Conservation (phyloP, 2,329 filamentous ascomycete genomes). For the Fusarium veterinarium region DNA sequence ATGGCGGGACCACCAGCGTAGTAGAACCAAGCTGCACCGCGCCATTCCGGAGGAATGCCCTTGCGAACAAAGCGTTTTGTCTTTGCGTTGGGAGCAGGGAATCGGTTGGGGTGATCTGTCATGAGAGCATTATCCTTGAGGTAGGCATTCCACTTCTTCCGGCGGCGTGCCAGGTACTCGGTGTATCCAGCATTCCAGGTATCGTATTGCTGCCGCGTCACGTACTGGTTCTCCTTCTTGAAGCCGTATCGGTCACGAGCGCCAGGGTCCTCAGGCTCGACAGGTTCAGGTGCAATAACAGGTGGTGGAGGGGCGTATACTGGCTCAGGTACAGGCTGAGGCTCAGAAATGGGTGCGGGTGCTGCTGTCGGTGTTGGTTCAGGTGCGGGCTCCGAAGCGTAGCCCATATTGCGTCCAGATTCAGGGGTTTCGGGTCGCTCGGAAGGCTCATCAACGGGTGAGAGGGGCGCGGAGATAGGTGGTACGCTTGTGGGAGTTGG, state of each 20-base stretch:
- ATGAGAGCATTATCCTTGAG: slow-evolving; percentile 81
- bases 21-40: slow-evolving; percentile 97
- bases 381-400: slow-evolving; percentile 19
- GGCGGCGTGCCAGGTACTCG: slow-evolving; percentile 77
- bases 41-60: slow-evolving; percentile 92
- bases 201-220: slow-evolving; percentile 82
- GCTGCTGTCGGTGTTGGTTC: slow-evolving; percentile 36
- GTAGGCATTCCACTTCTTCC: slow-evolving; percentile 83
- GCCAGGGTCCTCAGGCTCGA: slow-evolving; percentile 60
- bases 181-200: slow-evolving; percentile 81
- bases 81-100: slow-evolving; percentile 83
- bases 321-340: slow-evolving; percentile 28
- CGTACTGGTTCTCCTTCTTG: slow-evolving; percentile 85
- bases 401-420: slow-evolving; percentile 14
- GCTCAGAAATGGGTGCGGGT: slow-evolving; percentile 43
- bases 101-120: slow-evolving; percentile 77
- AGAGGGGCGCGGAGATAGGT: slow-evolving; percentile 29
- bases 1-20: slow-evolving; percentile 90
- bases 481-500: slow-evolving; percentile 5
- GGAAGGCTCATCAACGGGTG: slow-evolving; percentile 19
- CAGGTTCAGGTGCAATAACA: slow-evolving; percentile 44
- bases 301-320: slow-evolving; percentile 40
- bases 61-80: slow-evolving; percentile 92
- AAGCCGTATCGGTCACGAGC: slow-evolving; percentile 89
- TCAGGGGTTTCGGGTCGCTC: slow-evolving; percentile 34